phyloP scores from a whole-genome alignment of 768 basidiomycete species.

The Trametes villosa region DNA sequence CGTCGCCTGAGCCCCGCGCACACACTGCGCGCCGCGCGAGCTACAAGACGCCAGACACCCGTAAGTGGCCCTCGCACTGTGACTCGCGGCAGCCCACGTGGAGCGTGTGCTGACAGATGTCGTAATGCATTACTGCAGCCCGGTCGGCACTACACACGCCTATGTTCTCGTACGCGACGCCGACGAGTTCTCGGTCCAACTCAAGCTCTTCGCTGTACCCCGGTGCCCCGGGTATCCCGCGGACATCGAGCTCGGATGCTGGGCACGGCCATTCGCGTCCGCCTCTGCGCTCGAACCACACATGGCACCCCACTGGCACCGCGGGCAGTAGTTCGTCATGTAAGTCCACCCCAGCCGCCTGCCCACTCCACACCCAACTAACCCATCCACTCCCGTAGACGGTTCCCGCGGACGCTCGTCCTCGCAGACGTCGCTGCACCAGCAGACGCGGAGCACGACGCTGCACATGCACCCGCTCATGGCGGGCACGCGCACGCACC shows the following conservation, averaged over 20 bases:
- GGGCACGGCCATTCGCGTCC: slow-evolving; percentile 46
- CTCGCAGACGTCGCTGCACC: slow-evolving; percentile 26
- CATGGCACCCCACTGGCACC: slow-evolving; percentile 49
- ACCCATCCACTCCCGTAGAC: slow-evolving; percentile 20
- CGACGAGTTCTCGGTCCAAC: slow-evolving; percentile 53
- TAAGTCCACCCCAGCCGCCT: slow-evolving; percentile 35
- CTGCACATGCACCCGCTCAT: slow-evolving; percentile 69
- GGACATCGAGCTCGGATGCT: slow-evolving; percentile 41
- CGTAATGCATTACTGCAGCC: slow-evolving; percentile 11
- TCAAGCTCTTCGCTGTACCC: slow-evolving; percentile 54
- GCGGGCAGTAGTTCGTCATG: slow-evolving; percentile 43
- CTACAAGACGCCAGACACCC: slow-evolving; percentile 48
- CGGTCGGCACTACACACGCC: slow-evolving; percentile 30
- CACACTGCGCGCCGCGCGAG: slow-evolving; percentile 47
- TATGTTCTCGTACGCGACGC: slow-evolving; percentile 32
- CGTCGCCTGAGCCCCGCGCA: slow-evolving; percentile 37
- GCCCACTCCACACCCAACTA: not conserved
- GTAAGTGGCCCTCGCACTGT: slow-evolving; percentile 35
- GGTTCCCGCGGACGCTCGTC: slow-evolving; percentile 32
- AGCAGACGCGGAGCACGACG: slow-evolving; percentile 38
- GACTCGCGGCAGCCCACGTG: not conserved
- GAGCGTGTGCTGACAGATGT: slow-evolving; percentile 7
- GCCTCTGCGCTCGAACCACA: slow-evolving; percentile 49
- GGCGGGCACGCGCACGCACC: slow-evolving; percentile 56
- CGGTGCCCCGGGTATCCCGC: slow-evolving; percentile 37